These are phyloP conservation scores for Coemansia erecta DNA, from an alignment of 192 early-diverging fungal species.

Conservation along the genomic window DNA sequence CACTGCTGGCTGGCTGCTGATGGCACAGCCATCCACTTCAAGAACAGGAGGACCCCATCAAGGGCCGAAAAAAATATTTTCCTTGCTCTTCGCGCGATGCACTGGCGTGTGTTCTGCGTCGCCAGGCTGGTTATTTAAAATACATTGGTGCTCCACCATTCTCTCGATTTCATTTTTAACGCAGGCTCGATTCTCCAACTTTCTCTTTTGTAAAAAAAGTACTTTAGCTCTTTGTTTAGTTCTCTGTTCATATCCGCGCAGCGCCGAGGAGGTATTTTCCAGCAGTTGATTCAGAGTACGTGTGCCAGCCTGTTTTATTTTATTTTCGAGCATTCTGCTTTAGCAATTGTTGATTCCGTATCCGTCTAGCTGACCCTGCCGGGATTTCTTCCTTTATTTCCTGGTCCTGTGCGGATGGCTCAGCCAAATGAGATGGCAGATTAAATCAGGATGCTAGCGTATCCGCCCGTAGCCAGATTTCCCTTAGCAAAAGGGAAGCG, in stretches of 20 bases:
- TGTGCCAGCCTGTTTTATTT: background rate
- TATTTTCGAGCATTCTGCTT: background rate
- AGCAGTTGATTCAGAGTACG: background rate
- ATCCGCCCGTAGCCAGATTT: conserved; percentile 1
- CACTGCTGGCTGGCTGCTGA: background rate
- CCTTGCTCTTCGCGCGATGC: conserved; percentile 7
- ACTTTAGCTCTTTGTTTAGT: conserved; percentile 5
- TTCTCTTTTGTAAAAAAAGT: background rate
- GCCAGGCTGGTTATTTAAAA: conserved; percentile 17
- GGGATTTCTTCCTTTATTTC: too few relatives aligned
- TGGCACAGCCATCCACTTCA: background rate
- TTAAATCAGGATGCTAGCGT: conserved; percentile 5
- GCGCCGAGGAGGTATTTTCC: background rate
- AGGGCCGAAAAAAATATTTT: conserved; percentile 11
- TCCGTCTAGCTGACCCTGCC: conserved; percentile 8
- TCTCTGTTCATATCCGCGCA: background rate
- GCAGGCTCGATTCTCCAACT: background rate
- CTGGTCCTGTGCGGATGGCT: too few relatives aligned
- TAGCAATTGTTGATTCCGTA: conserved; percentile 7
- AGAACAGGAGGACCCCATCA: background rate
- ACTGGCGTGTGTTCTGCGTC: conserved; percentile 8
- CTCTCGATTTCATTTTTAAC: conserved; percentile 6
- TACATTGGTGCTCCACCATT: conserved; percentile 12
- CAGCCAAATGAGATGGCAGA: background rate
- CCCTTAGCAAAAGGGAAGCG: background rate